Percentiles rank a stretch among this genome's conserved stretches.
Conservation (phyloP, 371 early-diverging fungal species). For the Paraphysoderma sedebokerense region DNA sequence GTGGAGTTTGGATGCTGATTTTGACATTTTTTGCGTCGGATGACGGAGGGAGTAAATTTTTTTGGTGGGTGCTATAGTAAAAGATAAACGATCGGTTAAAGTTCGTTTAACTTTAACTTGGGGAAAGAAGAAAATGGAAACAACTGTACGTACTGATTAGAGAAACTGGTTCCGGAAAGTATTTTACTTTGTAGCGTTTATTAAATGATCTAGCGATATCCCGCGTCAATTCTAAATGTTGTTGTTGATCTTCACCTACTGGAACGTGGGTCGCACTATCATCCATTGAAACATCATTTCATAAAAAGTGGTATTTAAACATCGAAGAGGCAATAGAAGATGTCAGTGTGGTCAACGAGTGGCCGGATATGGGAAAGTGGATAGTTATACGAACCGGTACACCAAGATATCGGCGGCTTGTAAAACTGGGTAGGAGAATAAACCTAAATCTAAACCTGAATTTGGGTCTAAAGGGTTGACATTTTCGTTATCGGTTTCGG, state of each 20-base stretch:
- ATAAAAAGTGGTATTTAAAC: background rate
- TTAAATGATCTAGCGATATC: conserved; percentile 61
- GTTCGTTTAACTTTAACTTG: background rate
- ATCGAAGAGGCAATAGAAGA: background rate
- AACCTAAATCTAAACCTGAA: conserved; percentile 44
- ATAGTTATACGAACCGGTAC: conserved; percentile 35
- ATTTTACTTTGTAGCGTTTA: conserved; percentile 27
- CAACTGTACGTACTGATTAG: conserved; percentile 34
- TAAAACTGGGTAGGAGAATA: conserved; percentile 82
- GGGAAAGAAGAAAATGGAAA: background rate
- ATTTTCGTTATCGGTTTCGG: conserved; percentile 22
- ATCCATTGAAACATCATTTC: no score
- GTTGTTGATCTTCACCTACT: conserved; percentile 85
- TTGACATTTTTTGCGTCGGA: conserved; percentile 77
- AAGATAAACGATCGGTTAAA: background rate
- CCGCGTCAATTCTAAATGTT: conserved; percentile 74
- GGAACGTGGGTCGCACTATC: conserved; percentile 73
- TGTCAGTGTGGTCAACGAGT: background rate
- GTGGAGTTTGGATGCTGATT: conserved; percentile 84
- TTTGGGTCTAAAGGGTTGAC: conserved; percentile 12
- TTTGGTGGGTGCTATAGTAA: conserved; percentile 26
- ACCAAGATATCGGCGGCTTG: conserved; percentile 89
- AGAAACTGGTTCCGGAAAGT: conserved; percentile 51
- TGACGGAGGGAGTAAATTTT: conserved; percentile 72
- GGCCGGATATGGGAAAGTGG: background rate